A percentile compares a stretch with the other conserved stretches of the same genome.
These are phyloP conservation scores for Hypericum perforatum DNA, from an alignment of 345 rosid species.

Conservation along the genomic window DNA sequence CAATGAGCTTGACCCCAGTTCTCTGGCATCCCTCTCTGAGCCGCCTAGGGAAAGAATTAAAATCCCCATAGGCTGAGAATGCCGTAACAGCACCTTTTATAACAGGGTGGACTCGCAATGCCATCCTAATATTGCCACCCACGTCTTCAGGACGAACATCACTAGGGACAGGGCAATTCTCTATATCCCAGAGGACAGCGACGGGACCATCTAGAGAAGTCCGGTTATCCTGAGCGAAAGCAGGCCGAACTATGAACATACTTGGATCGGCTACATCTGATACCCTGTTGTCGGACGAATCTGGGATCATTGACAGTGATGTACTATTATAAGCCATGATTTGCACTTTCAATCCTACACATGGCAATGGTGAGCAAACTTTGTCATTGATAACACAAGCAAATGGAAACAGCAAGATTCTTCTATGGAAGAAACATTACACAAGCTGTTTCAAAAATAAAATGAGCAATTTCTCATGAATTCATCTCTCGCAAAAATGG, in stretches of 20 bases:
- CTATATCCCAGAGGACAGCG: constrained; percentile 92
- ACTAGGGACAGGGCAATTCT: constrained; percentile 85
- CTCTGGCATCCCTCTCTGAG: constrained; percentile 97
- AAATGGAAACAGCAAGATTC: too few relatives aligned
- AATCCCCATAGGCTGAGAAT: constrained; percentile 96
- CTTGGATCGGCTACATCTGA: constrained; percentile 20
- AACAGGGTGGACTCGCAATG: constrained; percentile 73
- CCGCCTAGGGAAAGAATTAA: constrained; percentile 81
- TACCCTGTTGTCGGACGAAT: constrained; percentile 6
- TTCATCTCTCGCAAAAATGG: too few relatives aligned
- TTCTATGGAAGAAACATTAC: too few relatives aligned
- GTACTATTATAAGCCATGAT: constrained; percentile 1
- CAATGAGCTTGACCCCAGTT: constrained; percentile 88
- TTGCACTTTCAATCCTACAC: not conserved
- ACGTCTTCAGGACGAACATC: constrained; percentile 93
- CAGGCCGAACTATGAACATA: constrained; percentile 21
- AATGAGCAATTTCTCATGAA: too few relatives aligned
- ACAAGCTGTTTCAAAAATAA: too few relatives aligned
- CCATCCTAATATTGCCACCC: constrained; percentile 84
- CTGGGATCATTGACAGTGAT: constrained; percentile 4
- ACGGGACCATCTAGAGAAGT: constrained; percentile 51
- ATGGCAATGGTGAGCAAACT: not conserved
- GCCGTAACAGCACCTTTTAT: constrained; percentile 60
- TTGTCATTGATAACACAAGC: too few relatives aligned
- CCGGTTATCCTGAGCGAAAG: constrained; percentile 23